Evolutionary conservation across 805 yeast species (phyloP), one percentile per base, ranked within the genome.

Genomic region (Candida xyloterini): DNA sequence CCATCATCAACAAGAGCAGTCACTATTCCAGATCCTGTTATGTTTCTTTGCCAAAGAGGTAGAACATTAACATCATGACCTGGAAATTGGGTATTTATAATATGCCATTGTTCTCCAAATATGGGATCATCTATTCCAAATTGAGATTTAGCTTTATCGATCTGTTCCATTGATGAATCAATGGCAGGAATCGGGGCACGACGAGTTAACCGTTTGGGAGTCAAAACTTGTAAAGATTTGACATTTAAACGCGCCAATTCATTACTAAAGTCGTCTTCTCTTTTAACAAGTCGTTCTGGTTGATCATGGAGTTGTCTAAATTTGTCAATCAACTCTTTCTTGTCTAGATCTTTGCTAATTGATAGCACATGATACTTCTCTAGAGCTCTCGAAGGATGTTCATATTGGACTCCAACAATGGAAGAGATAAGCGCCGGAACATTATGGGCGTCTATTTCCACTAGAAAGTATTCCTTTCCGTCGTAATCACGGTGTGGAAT

Each of bases 1-100:
- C 99, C 99, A 63, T 93, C 99, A 62, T 93, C 99, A 0, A 93
- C 84, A 27, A 93, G 74, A 2, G 97, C 96, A 1, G 90, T 82
- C 1, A 85, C 87, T 5, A 87, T 71, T 5, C 93, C 91, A 26
- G 71, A 62, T 1, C 99, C 99, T 0, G 93, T 83, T 41, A 84
- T 77, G 34, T 83, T 84, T 43, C 79, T 78, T 22, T 70, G 67
- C 99, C 99, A 93, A 10, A 88, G 79, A 0, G 85, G 89, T 1
- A 85, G 63, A 10, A 89, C 91, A 54, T 93, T 91, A 37, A 93
- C 79, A 60, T 91, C 98, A 53, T 87, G 73, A 0, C 95, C 95
- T 0, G 84, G 86, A 49, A 67, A 79, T 6, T 62, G 59, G 1
- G 86, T 68, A 56, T 93, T 93, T 27, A 84, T 64, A n/a, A 93